Percentiles rank a stretch among this genome's conserved stretches.
Evolutionary conservation across 78 protist species (phyloP).

Genomic region (Speleostelium caveatum): DNA sequence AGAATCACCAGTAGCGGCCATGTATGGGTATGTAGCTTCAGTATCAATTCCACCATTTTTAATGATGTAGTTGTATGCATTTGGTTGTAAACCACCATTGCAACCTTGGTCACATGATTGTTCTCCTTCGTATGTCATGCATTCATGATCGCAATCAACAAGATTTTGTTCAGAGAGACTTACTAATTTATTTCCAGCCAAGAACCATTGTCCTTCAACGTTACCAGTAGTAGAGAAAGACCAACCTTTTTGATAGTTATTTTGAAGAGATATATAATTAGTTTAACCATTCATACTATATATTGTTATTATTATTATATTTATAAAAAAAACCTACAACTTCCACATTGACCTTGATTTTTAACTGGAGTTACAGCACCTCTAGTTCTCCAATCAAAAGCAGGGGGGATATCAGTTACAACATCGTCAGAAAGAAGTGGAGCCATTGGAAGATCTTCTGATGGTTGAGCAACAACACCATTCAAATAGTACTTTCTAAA

Average conservation of each 20-base stretch:
- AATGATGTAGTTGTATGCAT: conserved; percentile 76
- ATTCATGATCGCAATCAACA: conserved; percentile 65
- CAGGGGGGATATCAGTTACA: not conserved
- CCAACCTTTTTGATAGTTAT: too few relatives aligned
- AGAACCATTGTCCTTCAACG: not conserved
- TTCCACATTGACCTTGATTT: too few relatives aligned
- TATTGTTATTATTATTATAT: too few relatives aligned
- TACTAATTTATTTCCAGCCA: not conserved
- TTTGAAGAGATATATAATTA: too few relatives aligned
- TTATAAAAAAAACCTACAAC: too few relatives aligned
- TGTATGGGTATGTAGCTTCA: conserved; percentile 91
- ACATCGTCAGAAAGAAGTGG: not conserved
- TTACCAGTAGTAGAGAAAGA: conserved; percentile 20
- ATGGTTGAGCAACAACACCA: not conserved
- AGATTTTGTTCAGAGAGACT: conserved; percentile 80
- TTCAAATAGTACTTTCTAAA: conserved; percentile 60
- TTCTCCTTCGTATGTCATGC: conserved; percentile 17
- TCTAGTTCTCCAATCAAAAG: conserved; percentile 92
- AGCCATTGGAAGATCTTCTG: conserved; percentile 11
- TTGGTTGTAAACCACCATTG: conserved; percentile 51
- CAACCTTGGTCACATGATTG: conserved; percentile 79
- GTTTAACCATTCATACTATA: too few relatives aligned
- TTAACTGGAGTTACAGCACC: too few relatives aligned
- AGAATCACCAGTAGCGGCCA: not conserved
- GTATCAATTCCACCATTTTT: conserved; percentile 81